Conservation (phyloP, 1,284 basidiomycete genomes). For the Omphalotus olearius region DNA sequence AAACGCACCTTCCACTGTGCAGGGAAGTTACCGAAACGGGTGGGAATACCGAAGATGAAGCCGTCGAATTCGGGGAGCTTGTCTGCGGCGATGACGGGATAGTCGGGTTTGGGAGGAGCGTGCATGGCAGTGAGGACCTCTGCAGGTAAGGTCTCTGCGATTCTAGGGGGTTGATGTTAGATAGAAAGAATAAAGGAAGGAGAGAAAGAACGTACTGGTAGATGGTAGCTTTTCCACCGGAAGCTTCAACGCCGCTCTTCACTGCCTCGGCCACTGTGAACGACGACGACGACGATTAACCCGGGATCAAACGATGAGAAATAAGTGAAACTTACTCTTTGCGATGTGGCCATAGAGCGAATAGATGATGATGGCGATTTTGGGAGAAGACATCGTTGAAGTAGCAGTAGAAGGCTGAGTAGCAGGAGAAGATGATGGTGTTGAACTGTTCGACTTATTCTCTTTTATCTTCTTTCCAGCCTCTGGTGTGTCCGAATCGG, state of each 20-base stretch:
- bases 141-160: conserved; percentile 79
- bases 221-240: conserved; percentile 71
- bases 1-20: conserved; percentile 61
- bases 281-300: conserved; percentile 1
- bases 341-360: conserved; percentile 79
- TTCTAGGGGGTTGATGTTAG: conserved; percentile 32
- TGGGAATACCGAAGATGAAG: conserved; percentile 75
- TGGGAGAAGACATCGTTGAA: conserved; percentile 34
- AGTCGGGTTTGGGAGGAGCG: conserved; percentile 68
- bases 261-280: conserved; percentile 74
- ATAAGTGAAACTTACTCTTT: conserved; percentile 47
- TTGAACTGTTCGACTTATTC: not conserved
- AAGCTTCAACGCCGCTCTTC: conserved; percentile 64
- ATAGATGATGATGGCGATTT: conserved; percentile 81
- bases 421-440: not conserved
- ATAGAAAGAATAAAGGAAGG: conserved; percentile 5
- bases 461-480: conserved; percentile 9
- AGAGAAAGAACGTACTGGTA: conserved; percentile 54
- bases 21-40: conserved; percentile 57
- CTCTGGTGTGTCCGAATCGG: conserved; percentile 1
- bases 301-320: not conserved
- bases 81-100: conserved; percentile 68
- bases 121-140: conserved; percentile 76
- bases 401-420: not conserved
- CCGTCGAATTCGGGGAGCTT: conserved; percentile 67